phyloP scores from a whole-genome alignment of 2,329 filamentous ascomycete genomes.

The Colletotrichum viniferum region DNA sequence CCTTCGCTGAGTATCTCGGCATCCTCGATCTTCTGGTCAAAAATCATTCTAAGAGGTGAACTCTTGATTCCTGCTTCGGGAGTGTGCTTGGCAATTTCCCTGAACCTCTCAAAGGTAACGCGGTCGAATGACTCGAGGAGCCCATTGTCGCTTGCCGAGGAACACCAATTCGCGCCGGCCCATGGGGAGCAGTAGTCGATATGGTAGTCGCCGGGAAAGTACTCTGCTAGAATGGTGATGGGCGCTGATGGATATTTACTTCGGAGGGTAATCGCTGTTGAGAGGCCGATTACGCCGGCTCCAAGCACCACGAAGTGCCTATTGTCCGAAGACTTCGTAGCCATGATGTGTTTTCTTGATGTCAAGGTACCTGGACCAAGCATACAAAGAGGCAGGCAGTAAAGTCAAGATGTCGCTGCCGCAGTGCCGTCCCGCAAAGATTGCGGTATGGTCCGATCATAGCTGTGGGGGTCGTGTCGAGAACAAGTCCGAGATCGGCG shows the following conservation, averaged over 20 bases:
- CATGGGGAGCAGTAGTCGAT: slow-evolving; percentile 90
- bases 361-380: neutral
- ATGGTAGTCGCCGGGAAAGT: slow-evolving; percentile 93
- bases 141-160: slow-evolving; percentile 62
- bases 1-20: slow-evolving; percentile 35
- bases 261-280: slow-evolving; percentile 72
- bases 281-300: slow-evolving; percentile 72
- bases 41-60: slow-evolving; percentile 25
- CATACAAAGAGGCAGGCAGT: neutral
- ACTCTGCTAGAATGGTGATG: slow-evolving; percentile 78
- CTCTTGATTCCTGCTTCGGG: slow-evolving; percentile 12
- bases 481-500: neutral
- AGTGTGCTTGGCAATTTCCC: slow-evolving; percentile 4
- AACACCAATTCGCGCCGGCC: slow-evolving; percentile 77
- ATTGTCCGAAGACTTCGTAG: neutral
- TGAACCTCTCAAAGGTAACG: slow-evolving; percentile 23
- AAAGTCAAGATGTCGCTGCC: neutral
- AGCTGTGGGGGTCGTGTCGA: neutral
- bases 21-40: slow-evolving; percentile 22
- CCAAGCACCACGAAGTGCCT: slow-evolving; percentile 62
- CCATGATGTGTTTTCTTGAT: neutral
- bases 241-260: neutral
- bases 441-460: neutral
- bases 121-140: slow-evolving; percentile 20
- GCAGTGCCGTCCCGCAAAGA: neutral